Evolutionary conservation across 768 basidiomycete species (phyloP).

Genomic region (Hirschioporus abietinus): DNA sequence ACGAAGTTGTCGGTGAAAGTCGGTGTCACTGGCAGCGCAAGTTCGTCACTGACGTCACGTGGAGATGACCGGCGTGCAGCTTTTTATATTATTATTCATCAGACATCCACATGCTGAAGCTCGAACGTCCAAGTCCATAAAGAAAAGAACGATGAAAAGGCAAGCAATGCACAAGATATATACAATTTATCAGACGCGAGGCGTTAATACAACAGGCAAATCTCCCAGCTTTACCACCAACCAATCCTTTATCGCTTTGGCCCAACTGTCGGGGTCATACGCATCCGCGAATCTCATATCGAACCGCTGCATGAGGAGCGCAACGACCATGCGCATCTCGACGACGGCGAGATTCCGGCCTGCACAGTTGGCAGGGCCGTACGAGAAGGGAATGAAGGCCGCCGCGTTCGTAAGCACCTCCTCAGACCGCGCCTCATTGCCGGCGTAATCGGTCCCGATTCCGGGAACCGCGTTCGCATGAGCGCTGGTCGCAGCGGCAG

Average conservation of each 20-base stretch:
- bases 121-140: too few relatives aligned
- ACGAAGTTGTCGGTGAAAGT: too few relatives aligned
- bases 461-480: too few relatives aligned
- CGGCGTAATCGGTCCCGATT: neutral
- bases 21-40: too few relatives aligned
- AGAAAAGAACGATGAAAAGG: too few relatives aligned
- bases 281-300: conserved; percentile 25
- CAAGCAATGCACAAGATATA: too few relatives aligned
- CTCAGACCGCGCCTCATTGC: conserved; percentile 1
- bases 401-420: conserved; percentile 19
- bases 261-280: conserved; percentile 25
- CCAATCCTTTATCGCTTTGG: conserved; percentile 23
- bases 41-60: too few relatives aligned
- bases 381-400: conserved; percentile 39
- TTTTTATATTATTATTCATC: too few relatives aligned
- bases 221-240: conserved; percentile 19
- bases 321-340: conserved; percentile 29
- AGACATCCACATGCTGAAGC: too few relatives aligned
- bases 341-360: conserved; percentile 41
- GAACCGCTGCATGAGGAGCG: conserved; percentile 29
- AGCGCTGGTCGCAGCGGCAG: neutral
- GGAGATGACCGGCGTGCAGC: too few relatives aligned
- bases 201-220: neutral
- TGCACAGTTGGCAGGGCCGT: conserved; percentile 46
- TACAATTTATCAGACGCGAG: neutral